Conservation (phyloP, 2,329 filamentous ascomycete species). For the Myotisia sp. region DNA sequence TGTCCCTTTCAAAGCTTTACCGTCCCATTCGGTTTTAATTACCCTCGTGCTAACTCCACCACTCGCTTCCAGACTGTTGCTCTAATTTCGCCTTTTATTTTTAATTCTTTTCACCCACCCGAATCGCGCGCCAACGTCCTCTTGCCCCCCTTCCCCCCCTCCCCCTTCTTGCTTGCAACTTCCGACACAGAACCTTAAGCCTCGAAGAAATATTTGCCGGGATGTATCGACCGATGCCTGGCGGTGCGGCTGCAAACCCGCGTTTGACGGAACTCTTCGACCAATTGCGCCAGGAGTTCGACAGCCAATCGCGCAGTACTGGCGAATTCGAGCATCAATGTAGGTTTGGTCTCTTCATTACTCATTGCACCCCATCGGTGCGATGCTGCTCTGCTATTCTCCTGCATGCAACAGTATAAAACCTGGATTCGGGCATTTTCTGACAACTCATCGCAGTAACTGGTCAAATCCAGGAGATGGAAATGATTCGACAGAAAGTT, state of each 20-base stretch:
- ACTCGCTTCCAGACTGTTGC: too few relatives aligned
- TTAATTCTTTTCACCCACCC: too few relatives aligned
- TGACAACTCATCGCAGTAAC: too few relatives aligned
- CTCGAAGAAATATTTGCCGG: constrained; percentile 15
- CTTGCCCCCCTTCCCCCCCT: background rate
- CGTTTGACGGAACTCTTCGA: constrained; percentile 87
- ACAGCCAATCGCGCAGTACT: constrained; percentile 63
- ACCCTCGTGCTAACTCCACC: too few relatives aligned
- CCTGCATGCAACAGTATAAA: too few relatives aligned
- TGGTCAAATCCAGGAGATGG: constrained; percentile 85
- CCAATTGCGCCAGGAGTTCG: constrained; percentile 79
- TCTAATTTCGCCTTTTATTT: too few relatives aligned
- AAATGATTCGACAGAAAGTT: constrained; percentile 83
- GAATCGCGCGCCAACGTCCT: too few relatives aligned
- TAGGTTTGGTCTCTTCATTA: constrained; percentile 39
- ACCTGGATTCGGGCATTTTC: too few relatives aligned
- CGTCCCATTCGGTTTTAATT: too few relatives aligned
- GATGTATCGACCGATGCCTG: constrained; percentile 80
- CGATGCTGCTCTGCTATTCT: too few relatives aligned
- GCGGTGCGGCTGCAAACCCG: constrained; percentile 44
- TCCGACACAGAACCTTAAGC: too few relatives aligned
- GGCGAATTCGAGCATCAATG: constrained; percentile 87
- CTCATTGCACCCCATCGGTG: background rate
- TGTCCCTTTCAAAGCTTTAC: too few relatives aligned
- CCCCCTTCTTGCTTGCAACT: background rate